Base-by-base conservation (phyloP, 192 early-diverging fungal genomes). In the Lobosporangium transversale region DNA sequence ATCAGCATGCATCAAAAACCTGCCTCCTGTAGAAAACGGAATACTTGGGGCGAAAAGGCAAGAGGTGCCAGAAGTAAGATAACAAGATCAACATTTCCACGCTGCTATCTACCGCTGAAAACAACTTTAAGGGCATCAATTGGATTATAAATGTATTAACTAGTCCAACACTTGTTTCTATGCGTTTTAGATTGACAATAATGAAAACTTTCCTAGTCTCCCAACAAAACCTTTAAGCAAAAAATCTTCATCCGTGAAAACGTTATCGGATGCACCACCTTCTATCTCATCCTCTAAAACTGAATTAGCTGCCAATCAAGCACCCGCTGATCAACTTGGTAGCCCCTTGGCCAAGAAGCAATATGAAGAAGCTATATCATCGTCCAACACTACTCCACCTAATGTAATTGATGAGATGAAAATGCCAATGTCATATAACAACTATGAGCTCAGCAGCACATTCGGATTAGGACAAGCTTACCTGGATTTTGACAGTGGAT, bases 111-210 rank as follows among this genome's bases (percentile, higher is more conserved):
- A n/a, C n/a, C n/a, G n/a, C n/a, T n/a, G n/a, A n/a, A n/a, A n/a
- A n/a, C n/a, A n/a, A n/a, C n/a, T n/a, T n/a, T n/a, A n/a, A n/a
- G n/a, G n/a, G n/a, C n/a, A n/a, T n/a, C n/a, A n/a, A n/a, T n/a
- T n/a, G 50, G 24, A 52, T 23, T 29, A 10, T 27, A 29, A 52
- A 27, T 26, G 14, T 26, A 14, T 45, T 45, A 45, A 45, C 15
- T 20, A 45, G 4, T 26, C n/a, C n/a, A n/a, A n/a, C n/a, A n/a
- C n/a, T n/a, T n/a, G n/a, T n/a, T n/a, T n/a, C n/a, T n/a, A n/a
- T n/a, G n/a, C n/a, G n/a, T n/a, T n/a, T n/a, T 33, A 76, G 73
- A 20, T 76, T 36, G 64, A 62, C 36, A 59, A 67, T 55, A 76
- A 52, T 26, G 53, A 66, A 24, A 59, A 36, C 10, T 76, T 76